These are phyloP conservation scores for Rubus idaeus DNA, from an alignment of 306 rosid genomes.

Conservation along the genomic window DNA sequence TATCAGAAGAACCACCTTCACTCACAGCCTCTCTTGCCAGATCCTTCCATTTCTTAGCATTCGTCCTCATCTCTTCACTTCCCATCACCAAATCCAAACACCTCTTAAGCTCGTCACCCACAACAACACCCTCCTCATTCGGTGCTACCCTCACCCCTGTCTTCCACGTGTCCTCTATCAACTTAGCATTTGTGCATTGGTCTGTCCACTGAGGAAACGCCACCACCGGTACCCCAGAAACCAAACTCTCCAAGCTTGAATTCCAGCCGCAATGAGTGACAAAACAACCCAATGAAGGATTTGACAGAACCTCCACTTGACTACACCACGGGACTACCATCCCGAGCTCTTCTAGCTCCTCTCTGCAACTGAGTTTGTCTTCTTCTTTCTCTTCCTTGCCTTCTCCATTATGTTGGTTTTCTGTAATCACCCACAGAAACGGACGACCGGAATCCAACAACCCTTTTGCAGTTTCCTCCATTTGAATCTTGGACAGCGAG, in stretches of 20 bases:
- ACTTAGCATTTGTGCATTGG: constrained; percentile 32
- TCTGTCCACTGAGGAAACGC: constrained; percentile 28
- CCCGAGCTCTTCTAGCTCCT: constrained; percentile 25
- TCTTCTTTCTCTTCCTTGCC: neutral
- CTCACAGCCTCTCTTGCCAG: constrained; percentile 26
- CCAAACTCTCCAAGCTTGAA: constrained; percentile 32
- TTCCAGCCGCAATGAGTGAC: constrained; percentile 43
- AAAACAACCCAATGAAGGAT: constrained; percentile 30
- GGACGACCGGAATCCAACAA: constrained; percentile 22
- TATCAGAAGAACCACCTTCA: constrained; percentile 32
- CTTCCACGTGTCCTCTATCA: constrained; percentile 34
- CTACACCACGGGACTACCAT: constrained; percentile 33
- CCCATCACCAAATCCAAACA: constrained; percentile 35
- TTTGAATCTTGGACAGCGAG: constrained; percentile 11
- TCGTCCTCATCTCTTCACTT: constrained; percentile 20
- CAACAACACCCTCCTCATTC: constrained; percentile 21
- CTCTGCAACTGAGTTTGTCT: neutral
- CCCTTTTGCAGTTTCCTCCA: constrained; percentile 25
- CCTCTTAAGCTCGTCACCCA: constrained; percentile 23
- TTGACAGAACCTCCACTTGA: constrained; percentile 29
- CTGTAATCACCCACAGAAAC: constrained; percentile 32
- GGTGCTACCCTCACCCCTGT: constrained; percentile 26
- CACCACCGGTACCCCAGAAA: constrained; percentile 26
- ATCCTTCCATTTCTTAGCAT: constrained; percentile 29
- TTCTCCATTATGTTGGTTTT: neutral